Conservation (phyloP, 176 grass and related monocot species). For the Guadua angustifolia region DNA sequence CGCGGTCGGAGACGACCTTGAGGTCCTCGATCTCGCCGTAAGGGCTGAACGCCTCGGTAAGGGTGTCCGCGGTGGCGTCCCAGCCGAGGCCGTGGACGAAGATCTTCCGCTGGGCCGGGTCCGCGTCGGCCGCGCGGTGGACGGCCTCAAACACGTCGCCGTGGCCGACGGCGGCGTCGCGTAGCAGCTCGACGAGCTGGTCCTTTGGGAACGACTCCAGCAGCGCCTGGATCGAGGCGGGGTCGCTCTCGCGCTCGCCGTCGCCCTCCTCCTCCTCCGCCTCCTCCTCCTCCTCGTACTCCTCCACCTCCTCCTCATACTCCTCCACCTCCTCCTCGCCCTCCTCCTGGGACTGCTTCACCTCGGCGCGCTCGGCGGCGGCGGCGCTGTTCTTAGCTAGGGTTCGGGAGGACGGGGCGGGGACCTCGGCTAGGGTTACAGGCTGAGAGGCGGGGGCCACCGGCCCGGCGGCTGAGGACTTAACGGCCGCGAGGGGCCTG, state of each 20-base stretch:
- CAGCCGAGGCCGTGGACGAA: constrained; percentile 95
- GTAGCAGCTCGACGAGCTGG: constrained; percentile 83
- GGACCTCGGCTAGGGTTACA: constrained; percentile 16
- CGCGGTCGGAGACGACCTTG: constrained; percentile 78
- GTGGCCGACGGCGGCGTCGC: constrained; percentile 68
- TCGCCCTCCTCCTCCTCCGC: background rate
- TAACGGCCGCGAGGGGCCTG: constrained; percentile 4
- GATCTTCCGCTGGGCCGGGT: constrained; percentile 85
- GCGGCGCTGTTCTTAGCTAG: background rate
- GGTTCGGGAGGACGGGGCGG: background rate
- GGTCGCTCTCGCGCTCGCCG: constrained; percentile 57
- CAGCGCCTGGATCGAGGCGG: constrained; percentile 68
- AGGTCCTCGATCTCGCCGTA: constrained; percentile 97
- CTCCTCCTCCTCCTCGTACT: constrained; percentile 34
- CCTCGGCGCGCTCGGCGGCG: background rate
- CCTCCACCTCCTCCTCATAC: constrained; percentile 42
- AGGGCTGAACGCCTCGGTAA: constrained; percentile 61
- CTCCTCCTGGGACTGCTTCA: constrained; percentile 8
- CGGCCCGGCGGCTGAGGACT: constrained; percentile 8
- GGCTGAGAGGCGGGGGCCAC: background rate
- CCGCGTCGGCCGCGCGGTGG: constrained; percentile 64
- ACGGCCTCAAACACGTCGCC: constrained; percentile 61
- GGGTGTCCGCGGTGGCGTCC: constrained; percentile 77
- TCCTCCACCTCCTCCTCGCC: constrained; percentile 39
- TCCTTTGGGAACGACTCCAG: constrained; percentile 87